These are phyloP conservation scores for Hanseniaspora osmophila DNA, from an alignment of 805 yeast species.

Conservation along the genomic window DNA sequence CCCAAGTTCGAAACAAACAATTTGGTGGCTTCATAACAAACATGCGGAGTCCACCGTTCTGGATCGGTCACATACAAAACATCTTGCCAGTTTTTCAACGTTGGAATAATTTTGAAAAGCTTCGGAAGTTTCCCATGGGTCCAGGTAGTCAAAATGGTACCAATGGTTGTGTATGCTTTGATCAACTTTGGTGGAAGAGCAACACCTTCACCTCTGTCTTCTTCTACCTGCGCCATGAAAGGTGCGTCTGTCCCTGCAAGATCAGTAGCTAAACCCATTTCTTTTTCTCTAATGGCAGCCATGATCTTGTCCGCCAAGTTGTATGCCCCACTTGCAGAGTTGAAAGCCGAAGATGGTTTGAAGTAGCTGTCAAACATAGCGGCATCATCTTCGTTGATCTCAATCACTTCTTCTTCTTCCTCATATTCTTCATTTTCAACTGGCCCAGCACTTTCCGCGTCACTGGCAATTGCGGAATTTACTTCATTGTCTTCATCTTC, in stretches of 20 bases:
- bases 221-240: slow-evolving; percentile 10
- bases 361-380: slow-evolving; percentile 71
- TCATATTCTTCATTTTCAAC: slow-evolving; percentile 31
- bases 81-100: slow-evolving; percentile 90
- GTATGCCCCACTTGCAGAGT: slow-evolving; percentile 31
- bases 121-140: slow-evolving; percentile 95
- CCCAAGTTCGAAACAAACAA: slow-evolving; percentile 81
- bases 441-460: slow-evolving; percentile 40
- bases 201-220: slow-evolving; percentile 50
- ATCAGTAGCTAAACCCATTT: slow-evolving; percentile 18
- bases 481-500: slow-evolving; percentile 26
- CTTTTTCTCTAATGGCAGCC: slow-evolving; percentile 76
- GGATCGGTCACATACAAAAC: slow-evolving; percentile 87
- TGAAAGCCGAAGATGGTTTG: slow-evolving; percentile 27
- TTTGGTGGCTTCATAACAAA: slow-evolving; percentile 87
- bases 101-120: slow-evolving; percentile 85
- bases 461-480: slow-evolving; percentile 27
- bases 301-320: slow-evolving; percentile 86
- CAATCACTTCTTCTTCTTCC: slow-evolving; percentile 43
- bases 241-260: slow-evolving; percentile 4
- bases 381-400: slow-evolving; percentile 52
- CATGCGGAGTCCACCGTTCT: slow-evolving; percentile 87
- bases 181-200: slow-evolving; percentile 91
- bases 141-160: slow-evolving; percentile 73
- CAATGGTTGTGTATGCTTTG: slow-evolving; percentile 85